These are phyloP conservation scores for Phytopythium vexans DNA, from an alignment of 352 stramenopile genomes.

Conservation along the genomic window DNA sequence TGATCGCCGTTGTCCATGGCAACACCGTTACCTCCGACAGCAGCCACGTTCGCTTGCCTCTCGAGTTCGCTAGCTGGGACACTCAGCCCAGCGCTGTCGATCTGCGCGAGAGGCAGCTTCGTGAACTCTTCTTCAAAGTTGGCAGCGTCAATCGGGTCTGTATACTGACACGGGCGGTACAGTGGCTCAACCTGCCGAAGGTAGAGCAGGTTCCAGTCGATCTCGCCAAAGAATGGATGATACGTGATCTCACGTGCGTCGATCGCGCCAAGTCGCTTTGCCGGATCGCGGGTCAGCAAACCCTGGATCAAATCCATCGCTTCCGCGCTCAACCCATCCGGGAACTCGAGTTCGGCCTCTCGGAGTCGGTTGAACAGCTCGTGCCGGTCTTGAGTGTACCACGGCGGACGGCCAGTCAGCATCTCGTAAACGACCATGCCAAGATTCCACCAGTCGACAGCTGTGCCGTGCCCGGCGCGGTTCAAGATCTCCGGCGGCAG, in stretches of 20 bases:
- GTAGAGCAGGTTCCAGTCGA: conserved; percentile 81
- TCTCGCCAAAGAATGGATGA: conserved; percentile 79
- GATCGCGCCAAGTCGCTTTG: conserved; percentile 87
- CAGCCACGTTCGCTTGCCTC: conserved; percentile 13
- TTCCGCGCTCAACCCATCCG: conserved; percentile 53
- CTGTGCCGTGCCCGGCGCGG: conserved; percentile 66
- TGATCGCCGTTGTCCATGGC: conserved; percentile 13
- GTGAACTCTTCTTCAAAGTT: conserved; percentile 88
- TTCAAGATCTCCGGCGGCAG: conserved; percentile 82
- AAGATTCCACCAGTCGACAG: conserved; percentile 86
- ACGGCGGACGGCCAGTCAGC: conserved; percentile 69
- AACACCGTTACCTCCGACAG: conserved; percentile 5
- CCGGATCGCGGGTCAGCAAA: conserved; percentile 91
- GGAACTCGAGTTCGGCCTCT: conserved; percentile 69
- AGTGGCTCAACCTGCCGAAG: conserved; percentile 70
- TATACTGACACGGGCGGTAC: conserved; percentile 84
- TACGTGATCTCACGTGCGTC: conserved; percentile 77
- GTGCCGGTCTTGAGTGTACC: conserved; percentile 80
- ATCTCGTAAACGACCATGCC: conserved; percentile 86
- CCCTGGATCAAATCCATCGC: conserved; percentile 81
- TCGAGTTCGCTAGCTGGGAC: conserved; percentile 41
- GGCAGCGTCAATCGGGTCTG: conserved; percentile 74
- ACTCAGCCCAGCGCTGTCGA: conserved; percentile 67
- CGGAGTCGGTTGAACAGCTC: conserved; percentile 70
- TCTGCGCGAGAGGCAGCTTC: conserved; percentile 63